phyloP scores from a whole-genome alignment of 164 flowering plant genomes.

The Berberis vulgaris region DNA sequence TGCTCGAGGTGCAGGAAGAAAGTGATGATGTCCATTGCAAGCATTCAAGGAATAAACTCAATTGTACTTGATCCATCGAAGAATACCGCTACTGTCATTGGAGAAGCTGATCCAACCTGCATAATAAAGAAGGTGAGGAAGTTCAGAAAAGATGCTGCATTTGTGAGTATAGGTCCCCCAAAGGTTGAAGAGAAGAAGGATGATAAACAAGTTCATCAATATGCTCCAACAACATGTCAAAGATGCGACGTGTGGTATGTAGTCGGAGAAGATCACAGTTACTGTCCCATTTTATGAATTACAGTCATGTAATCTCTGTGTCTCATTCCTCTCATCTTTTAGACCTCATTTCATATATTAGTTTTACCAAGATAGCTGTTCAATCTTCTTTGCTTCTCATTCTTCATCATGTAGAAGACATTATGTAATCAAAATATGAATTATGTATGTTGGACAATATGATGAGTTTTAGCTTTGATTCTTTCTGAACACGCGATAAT shows the following conservation, averaged over 20 bases:
- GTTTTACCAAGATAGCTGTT: too few relatives aligned
- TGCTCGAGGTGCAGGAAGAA: background rate
- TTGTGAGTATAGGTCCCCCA: background rate
- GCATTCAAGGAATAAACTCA: background rate
- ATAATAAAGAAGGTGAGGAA: conserved; percentile 1
- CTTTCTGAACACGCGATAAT: too few relatives aligned
- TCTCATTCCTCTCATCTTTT: too few relatives aligned
- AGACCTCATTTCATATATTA: too few relatives aligned
- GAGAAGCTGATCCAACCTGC: background rate
- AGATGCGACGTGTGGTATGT: conserved; percentile 1
- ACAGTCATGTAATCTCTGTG: background rate
- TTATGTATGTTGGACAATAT: too few relatives aligned
- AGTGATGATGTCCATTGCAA: background rate
- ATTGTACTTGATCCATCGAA: background rate
- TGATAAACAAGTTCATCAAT: background rate
- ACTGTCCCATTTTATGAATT: background rate
- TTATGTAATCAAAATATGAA: too few relatives aligned
- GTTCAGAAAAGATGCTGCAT: background rate
- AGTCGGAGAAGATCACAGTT: background rate
- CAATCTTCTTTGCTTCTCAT: too few relatives aligned
- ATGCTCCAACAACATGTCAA: background rate
- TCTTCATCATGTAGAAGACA: too few relatives aligned
- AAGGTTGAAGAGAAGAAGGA: background rate
- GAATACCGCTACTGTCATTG: background rate
- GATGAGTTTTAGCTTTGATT: too few relatives aligned